Evolutionary conservation across 495 filamentous ascomycete species (phyloP), one percentile per base, ranked within the genome.

Genomic region (Schizothecium vesticola): DNA sequence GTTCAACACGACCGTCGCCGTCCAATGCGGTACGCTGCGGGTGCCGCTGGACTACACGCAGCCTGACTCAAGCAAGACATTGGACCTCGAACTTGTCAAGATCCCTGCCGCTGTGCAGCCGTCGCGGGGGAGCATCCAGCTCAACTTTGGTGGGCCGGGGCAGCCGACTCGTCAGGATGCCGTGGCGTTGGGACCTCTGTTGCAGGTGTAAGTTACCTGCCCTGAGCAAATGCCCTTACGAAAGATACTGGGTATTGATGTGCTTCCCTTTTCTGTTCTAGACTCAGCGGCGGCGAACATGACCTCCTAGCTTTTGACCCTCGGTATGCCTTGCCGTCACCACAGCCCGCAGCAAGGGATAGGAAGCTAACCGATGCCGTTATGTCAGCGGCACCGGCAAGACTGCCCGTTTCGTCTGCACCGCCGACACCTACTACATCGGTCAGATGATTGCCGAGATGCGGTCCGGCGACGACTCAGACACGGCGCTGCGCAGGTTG

Each of bases 91-190:
- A 36, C 69, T 84, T 10, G 60, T 79, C 51, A 75, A 65, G 55
- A 72, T 80, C 23, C 66, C 70, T 1, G 78, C 82, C n/a, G 28
- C 64, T 5, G 65, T 70, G 9, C 68, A 74, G 43, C 78, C 76
- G 0, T 72, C 73, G 3, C 78, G 76, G 61, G 81, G 81, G 23
- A 81, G 75, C 57, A 81, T 85, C 29, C 69, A 80, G 33, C 69
- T 84, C 72, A 82, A 84, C 73, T 82, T 82, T 69, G 82, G 82
- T 3, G 81, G 81, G 1, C 81, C 81, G 1, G 82, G 81, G 0
- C 71, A 67, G 13, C 66, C 64, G 10, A 72, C 66, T 21, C 71
- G 76, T n/a, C 24, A 59, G 10, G 65, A 68, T 13, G 36, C 79
- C 43, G 73, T 71, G 16, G 72, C 33, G 24, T 29, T 65, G 23